A percentile compares a stretch with the other conserved stretches of the same genome.
These are phyloP conservation scores for Xylaria polymorpha DNA, from an alignment of 2,329 filamentous ascomycete species.

Conservation along the genomic window DNA sequence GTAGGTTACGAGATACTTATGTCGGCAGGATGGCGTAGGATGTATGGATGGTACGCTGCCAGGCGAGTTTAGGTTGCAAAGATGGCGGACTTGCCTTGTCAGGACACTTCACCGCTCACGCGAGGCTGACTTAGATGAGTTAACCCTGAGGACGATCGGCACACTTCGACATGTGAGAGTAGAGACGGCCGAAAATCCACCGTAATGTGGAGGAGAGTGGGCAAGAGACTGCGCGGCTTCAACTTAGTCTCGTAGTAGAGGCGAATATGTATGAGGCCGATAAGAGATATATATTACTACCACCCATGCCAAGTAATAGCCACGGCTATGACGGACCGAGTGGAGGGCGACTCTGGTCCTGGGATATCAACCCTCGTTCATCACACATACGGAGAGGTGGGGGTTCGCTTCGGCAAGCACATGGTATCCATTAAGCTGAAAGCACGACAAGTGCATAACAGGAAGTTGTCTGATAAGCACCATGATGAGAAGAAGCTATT, in stretches of 20 bases:
- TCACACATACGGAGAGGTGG: constrained; percentile 29
- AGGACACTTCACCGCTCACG: constrained; percentile 22
- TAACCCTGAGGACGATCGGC: constrained; percentile 38
- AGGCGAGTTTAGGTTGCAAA: constrained; percentile 23
- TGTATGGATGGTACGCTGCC: constrained; percentile 19
- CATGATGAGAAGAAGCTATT: constrained; percentile 12
- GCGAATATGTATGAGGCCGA: constrained; percentile 31
- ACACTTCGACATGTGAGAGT: constrained; percentile 19
- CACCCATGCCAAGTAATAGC: constrained; percentile 35
- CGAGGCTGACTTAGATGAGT: constrained; percentile 34
- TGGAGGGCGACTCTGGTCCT: constrained; percentile 34
- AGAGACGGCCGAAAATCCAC: constrained; percentile 43
- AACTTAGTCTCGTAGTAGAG: constrained; percentile 23
- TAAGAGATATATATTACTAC: constrained; percentile 39
- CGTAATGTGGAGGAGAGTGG: constrained; percentile 44
- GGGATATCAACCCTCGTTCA: constrained; percentile 23
- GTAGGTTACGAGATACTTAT: constrained; percentile 17
- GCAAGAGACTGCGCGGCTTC: constrained; percentile 33
- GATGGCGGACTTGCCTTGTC: constrained; percentile 22
- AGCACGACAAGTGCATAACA: constrained; percentile 7
- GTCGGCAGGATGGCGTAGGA: constrained; percentile 22
- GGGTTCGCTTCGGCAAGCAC: constrained; percentile 34
- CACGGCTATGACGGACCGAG: constrained; percentile 42
- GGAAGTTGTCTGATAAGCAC: constrained; percentile 5
- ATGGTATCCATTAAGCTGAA: constrained; percentile 28